Evolutionary conservation across 129 eudicot species (phyloP), one percentile per base, ranked within the genome.

Genomic region (Deinandra increscens): DNA sequence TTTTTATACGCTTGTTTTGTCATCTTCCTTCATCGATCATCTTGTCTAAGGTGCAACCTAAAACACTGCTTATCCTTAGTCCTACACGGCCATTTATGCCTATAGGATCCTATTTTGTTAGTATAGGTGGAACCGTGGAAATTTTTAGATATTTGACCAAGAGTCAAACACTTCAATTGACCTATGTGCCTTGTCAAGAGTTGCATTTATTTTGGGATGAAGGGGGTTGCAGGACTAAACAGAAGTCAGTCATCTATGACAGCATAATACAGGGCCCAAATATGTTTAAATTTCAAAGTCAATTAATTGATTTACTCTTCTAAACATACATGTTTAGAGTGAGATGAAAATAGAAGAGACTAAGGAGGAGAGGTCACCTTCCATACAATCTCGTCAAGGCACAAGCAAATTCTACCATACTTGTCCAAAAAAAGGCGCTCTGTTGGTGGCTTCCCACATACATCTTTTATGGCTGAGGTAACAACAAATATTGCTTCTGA

Each of bases 371-470:
- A 43, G 46, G 51, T 60, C 56, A 94, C 99, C 95, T 82, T 84
- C 97, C 99, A 94, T 9, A 94, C 99, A 60, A 94, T 85, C 81
- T 94, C 99, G 84, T 94, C 99, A 50, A 94, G 88, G 71, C 96
- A 89, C 80, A 94, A 73, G 78, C 99, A 94, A 31, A 94, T 94
- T 84, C 83, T 90, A 61, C 99, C 99, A 70, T 94, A 94, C 83
- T 94, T 94, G 82, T 94, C 99, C 70, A 94, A 79, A 73, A 94
- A 94, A 51, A 94, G 88, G 71, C 99, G 91, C 79, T 94, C 97
- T 5, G 90, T 87, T 9, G 99, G 99, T 74, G 87, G 82, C 81
- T 94, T 94, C 61, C 99, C 97, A 65, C 99, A 94, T 54, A 94
- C 96, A 78, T 94, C 97, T 92, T 90, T 94, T 44, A 94, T 72